A percentile compares a stretch with the other conserved stretches of the same genome.
Evolutionary conservation across 108 stramenopile species (phyloP).

Genomic region (Epithemia pelagica): DNA sequence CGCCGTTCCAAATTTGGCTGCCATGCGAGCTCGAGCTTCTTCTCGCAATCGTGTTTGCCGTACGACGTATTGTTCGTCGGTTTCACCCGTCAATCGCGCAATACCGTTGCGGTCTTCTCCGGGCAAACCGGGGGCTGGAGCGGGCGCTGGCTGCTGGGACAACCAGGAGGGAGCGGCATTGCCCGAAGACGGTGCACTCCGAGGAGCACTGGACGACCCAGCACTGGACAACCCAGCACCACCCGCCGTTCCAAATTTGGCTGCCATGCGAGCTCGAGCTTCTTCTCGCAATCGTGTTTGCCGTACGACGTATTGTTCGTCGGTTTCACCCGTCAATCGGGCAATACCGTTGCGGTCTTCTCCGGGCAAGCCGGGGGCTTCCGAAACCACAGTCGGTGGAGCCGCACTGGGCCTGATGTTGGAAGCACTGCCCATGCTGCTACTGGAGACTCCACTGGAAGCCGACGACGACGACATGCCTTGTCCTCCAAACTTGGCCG

Average conservation of each 20-base stretch:
- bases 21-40: conserved; percentile 82
- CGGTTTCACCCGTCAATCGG: conserved; percentile 82
- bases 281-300: conserved; percentile 80
- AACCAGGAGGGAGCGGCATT: conserved; percentile 2
- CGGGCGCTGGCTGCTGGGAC: conserved; percentile 2
- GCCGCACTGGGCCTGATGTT: not conserved
- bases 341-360: conserved; percentile 85
- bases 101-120: conserved; percentile 83
- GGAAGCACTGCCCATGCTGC: not conserved
- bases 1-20: conserved; percentile 77
- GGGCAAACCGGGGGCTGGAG: conserved; percentile 48
- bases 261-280: conserved; percentile 82
- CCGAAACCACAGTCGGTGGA: conserved; percentile 17
- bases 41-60: conserved; percentile 80
- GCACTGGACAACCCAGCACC: not conserved
- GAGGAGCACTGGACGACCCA: not conserved
- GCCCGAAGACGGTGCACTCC: conserved; percentile 20
- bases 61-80: conserved; percentile 84
- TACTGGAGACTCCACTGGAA: not conserved
- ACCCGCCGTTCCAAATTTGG: conserved; percentile 73
- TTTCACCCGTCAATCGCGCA: conserved; percentile 82
- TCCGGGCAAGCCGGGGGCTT: conserved; percentile 61
- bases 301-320: conserved; percentile 84
- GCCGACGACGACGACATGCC: conserved; percentile 6
- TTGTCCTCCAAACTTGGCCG: conserved; percentile 77